Evolutionary conservation across 805 yeast genomes (phyloP).

Genomic region (Metschnikowia colocasiae): DNA sequence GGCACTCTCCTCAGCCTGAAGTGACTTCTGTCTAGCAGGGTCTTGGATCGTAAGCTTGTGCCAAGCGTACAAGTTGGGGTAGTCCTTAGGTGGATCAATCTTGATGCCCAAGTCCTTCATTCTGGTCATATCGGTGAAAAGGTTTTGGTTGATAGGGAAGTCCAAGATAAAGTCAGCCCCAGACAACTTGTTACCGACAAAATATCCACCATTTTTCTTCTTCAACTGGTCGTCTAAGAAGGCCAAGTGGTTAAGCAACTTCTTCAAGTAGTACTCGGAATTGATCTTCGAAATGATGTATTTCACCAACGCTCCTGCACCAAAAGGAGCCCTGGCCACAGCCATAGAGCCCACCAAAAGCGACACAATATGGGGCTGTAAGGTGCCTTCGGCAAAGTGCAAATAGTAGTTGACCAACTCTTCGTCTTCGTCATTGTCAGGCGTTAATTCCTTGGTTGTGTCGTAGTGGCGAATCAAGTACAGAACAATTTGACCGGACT

Average conservation of each 20-base stretch:
- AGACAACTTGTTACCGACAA: slow-evolving; percentile 36
- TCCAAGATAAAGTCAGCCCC: slow-evolving; percentile 39
- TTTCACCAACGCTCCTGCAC: slow-evolving; percentile 21
- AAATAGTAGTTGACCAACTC: slow-evolving; percentile 23
- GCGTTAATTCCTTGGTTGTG: slow-evolving; percentile 33
- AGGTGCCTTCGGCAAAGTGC: slow-evolving; percentile 25
- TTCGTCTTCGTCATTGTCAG: slow-evolving; percentile 33
- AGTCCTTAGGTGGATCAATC: slow-evolving; percentile 8
- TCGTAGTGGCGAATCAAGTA: slow-evolving; percentile 53
- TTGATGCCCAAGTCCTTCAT: slow-evolving; percentile 9
- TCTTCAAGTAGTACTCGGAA: slow-evolving; percentile 24
- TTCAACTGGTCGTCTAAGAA: slow-evolving; percentile 30
- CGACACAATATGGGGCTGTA: slow-evolving; percentile 23
- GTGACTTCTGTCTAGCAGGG: slow-evolving; percentile 11
- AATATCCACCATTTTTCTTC: slow-evolving; percentile 31
- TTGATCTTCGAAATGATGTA: slow-evolving; percentile 24
- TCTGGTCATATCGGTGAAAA: slow-evolving; percentile 12
- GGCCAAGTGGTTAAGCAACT: slow-evolving; percentile 22
- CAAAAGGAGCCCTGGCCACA: slow-evolving; percentile 26
- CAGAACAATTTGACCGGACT: slow-evolving; percentile 56
- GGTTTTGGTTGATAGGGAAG: slow-evolving; percentile 29
- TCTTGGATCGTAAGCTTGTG: slow-evolving; percentile 14
- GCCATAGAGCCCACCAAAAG: slow-evolving; percentile 27
- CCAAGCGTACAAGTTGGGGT: slow-evolving; percentile 19
- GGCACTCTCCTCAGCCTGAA: slow-evolving; percentile 7